These are phyloP conservation scores for Trichosporon sp. DNA, from an alignment of 1,284 basidiomycete genomes.

Conservation along the genomic window DNA sequence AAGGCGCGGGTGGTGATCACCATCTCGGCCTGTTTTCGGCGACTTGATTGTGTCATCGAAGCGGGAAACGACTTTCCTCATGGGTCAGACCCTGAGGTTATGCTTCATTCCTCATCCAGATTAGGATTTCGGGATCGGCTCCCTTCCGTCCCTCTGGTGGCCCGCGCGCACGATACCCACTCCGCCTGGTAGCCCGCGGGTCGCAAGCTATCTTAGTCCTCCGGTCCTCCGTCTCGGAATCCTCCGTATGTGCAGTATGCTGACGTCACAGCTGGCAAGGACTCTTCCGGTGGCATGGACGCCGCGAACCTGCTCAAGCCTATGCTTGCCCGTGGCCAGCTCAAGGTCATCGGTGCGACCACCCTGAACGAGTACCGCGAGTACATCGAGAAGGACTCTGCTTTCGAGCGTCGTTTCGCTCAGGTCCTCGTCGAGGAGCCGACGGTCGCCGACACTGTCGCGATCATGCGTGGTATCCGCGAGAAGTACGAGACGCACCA, in stretches of 20 bases:
- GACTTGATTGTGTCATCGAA: background rate
- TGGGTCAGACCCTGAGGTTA: background rate
- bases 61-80: background rate
- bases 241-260: background rate
- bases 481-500: constrained; percentile 74
- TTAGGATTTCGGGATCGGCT: background rate
- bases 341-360: constrained; percentile 85
- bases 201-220: no score
- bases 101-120: background rate
- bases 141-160: background rate
- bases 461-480: constrained; percentile 77
- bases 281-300: constrained; percentile 49
- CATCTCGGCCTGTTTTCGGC: background rate
- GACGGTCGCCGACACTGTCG: constrained; percentile 81
- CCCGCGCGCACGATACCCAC: background rate
- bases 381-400: constrained; percentile 92
- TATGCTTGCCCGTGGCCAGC: constrained; percentile 81
- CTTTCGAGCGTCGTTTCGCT: constrained; percentile 89
- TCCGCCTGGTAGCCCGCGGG: background rate
- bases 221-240: background rate
- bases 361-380: constrained; percentile 90
- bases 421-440: constrained; percentile 94
- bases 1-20: background rate
- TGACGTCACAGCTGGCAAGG: constrained; percentile 30
- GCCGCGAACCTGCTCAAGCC: constrained; percentile 83